Evolutionary conservation across 164 flowering plant genomes (phyloP).

Genomic region (Cinnamomum chago): DNA sequence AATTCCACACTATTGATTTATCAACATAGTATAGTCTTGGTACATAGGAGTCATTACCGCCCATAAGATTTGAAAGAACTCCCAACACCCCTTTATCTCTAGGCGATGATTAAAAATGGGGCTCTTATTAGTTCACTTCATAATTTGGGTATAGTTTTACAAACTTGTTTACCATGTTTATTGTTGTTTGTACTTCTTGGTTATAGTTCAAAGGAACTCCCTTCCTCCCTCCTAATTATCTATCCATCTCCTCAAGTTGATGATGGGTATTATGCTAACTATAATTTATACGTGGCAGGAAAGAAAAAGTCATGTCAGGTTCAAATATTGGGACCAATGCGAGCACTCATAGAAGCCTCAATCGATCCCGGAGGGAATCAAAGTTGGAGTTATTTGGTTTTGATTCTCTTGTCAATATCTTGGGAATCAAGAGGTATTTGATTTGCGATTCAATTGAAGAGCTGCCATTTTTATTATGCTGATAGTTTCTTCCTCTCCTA

Average conservation of each 20-base stretch:
- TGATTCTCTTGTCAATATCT: constrained; percentile 91
- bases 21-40: too few relatives aligned
- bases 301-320: constrained; percentile 29
- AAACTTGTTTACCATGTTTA: background rate
- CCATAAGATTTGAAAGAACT: too few relatives aligned
- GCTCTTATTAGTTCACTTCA: background rate
- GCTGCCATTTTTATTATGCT: background rate
- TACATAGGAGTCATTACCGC: too few relatives aligned
- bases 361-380: constrained; percentile 55
- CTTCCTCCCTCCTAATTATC: too few relatives aligned
- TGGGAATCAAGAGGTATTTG: constrained; percentile 81
- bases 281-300: constrained; percentile 34
- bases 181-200: background rate
- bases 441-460: background rate
- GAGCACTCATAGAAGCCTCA: constrained; percentile 28
- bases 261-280: background rate
- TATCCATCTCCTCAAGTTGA: background rate
- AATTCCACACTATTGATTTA: too few relatives aligned
- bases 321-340: constrained; percentile 26
- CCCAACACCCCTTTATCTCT: background rate
- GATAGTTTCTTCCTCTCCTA: too few relatives aligned
- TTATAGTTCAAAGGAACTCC: background rate
- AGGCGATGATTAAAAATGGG: background rate
- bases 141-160: background rate
- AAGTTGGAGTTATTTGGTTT: constrained; percentile 95